phyloP scores from a whole-genome alignment of 768 basidiomycete species.

The Panaeolus cyanescens region DNA sequence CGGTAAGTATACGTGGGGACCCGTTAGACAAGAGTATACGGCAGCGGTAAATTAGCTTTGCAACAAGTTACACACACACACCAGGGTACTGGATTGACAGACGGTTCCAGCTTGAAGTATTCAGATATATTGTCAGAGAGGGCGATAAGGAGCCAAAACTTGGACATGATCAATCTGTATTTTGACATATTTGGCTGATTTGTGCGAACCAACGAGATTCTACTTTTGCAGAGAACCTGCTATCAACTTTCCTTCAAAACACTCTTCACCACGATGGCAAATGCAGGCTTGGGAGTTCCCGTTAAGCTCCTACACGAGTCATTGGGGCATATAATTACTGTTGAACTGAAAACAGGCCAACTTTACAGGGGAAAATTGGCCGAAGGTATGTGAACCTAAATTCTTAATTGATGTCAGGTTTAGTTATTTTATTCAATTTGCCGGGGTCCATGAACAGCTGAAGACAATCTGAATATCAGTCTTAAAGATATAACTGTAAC shows the following conservation, averaged over 20 bases:
- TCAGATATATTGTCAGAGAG: neutral
- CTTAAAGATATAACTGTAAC: constrained; percentile 97
- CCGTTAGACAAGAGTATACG: neutral
- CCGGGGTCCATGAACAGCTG: constrained; percentile 55
- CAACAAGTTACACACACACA: neutral
- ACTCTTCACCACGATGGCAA: constrained; percentile 42
- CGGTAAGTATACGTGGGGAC: neutral
- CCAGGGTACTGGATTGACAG: neutral
- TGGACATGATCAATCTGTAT: neutral
- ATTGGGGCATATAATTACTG: constrained; percentile 93
- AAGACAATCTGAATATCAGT: constrained; percentile 97
- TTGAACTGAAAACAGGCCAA: constrained; percentile 98
- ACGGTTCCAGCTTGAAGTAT: neutral
- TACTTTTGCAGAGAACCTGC: neutral
- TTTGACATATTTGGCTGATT: neutral
- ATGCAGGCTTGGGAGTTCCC: constrained; percentile 84
- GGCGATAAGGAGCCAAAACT: constrained; percentile 8
- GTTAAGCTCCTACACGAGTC: constrained; percentile 97
- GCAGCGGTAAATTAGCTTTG: neutral
- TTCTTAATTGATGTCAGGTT: constrained; percentile 2
- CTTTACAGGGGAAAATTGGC: constrained; percentile 96
- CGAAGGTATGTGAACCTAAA: constrained; percentile 66
- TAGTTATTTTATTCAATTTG: constrained; percentile 16
- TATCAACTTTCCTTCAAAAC: constrained; percentile 1
- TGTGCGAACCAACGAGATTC: neutral